Conservation (phyloP, 2,329 filamentous ascomycete species). For the Stachybotrys chlorohalonatus region DNA sequence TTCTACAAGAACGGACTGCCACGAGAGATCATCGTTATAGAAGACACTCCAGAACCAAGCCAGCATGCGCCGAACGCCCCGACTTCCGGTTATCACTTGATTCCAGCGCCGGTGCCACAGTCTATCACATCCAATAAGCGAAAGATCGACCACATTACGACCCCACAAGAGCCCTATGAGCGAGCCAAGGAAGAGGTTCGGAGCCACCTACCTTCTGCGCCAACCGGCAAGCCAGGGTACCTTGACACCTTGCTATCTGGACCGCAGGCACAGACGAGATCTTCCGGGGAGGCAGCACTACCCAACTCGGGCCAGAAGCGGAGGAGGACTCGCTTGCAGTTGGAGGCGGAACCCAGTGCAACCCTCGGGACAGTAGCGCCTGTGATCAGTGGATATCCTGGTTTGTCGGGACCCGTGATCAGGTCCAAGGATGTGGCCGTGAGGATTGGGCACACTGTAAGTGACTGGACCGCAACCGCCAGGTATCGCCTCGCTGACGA, state of each 20-base stretch:
- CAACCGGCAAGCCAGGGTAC: neutral
- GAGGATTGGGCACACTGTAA: neutral
- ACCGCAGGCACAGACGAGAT: neutral
- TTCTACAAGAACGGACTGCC: slow-evolving; percentile 80
- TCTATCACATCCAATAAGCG: neutral
- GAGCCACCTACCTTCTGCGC: neutral
- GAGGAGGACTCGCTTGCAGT: neutral
- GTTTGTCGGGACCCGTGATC: neutral
- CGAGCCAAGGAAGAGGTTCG: neutral
- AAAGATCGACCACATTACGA: neutral
- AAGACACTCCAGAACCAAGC: slow-evolving; percentile 57
- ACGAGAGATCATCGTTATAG: slow-evolving; percentile 78
- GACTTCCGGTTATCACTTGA: slow-evolving; percentile 15
- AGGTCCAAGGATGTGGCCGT: neutral
- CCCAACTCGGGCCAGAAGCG: neutral
- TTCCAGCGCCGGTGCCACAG: neutral
- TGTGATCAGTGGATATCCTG: neutral
- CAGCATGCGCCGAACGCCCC: slow-evolving; percentile 29
- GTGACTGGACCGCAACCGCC: neutral
- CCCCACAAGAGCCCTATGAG: neutral
- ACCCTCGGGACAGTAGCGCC: neutral
- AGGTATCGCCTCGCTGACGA: slow-evolving; percentile 8
- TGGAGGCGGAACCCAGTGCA: neutral
- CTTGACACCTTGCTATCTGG: neutral
- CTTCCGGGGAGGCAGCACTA: neutral